A percentile compares a stretch with the other conserved stretches of the same genome.
Evolutionary conservation across 2,329 filamentous ascomycete genomes (phyloP).

Genomic region (Esteya vermicola): DNA sequence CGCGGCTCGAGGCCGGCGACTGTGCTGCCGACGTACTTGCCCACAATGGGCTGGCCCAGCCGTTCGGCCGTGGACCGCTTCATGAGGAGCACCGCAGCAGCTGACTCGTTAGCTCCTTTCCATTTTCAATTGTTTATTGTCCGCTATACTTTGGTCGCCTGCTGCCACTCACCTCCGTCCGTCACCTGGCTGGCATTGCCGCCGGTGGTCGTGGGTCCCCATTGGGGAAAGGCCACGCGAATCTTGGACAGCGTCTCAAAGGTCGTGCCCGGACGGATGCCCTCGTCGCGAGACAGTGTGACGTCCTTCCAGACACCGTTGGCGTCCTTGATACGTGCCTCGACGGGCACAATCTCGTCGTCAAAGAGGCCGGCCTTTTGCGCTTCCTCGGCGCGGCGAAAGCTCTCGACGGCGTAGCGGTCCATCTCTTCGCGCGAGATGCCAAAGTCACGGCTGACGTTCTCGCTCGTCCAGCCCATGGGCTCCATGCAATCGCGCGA

Average conservation of each 20-base stretch:
- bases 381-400: conserved; percentile 71
- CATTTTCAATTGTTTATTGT: too few species aligned
- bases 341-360: conserved; percentile 88
- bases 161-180: conserved; percentile 52
- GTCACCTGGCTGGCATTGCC: conserved; percentile 94
- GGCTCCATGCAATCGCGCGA: conserved; percentile 77
- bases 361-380: conserved; percentile 86
- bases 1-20: conserved; percentile 80
- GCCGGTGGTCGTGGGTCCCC: conserved; percentile 73
- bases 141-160: too few species aligned
- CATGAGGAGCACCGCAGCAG: conserved; percentile 83
- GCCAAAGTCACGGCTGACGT: conserved; percentile 82
- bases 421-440: conserved; percentile 73
- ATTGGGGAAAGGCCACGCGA: conserved; percentile 78
- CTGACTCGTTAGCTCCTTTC: too few species aligned
- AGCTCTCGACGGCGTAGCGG: conserved; percentile 73
- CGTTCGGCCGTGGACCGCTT: conserved; percentile 79
- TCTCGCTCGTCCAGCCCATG: conserved; percentile 98
- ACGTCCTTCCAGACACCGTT: conserved; percentile 69
- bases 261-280: conserved; percentile 81
- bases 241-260: conserved; percentile 72
- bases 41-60: conserved; percentile 80
- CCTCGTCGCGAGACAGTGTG: conserved; percentile 75
- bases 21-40: conserved; percentile 87
- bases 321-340: conserved; percentile 65